These are phyloP conservation scores for Alternaria dauci DNA, from an alignment of 2,329 filamentous ascomycete species.

Conservation along the genomic window DNA sequence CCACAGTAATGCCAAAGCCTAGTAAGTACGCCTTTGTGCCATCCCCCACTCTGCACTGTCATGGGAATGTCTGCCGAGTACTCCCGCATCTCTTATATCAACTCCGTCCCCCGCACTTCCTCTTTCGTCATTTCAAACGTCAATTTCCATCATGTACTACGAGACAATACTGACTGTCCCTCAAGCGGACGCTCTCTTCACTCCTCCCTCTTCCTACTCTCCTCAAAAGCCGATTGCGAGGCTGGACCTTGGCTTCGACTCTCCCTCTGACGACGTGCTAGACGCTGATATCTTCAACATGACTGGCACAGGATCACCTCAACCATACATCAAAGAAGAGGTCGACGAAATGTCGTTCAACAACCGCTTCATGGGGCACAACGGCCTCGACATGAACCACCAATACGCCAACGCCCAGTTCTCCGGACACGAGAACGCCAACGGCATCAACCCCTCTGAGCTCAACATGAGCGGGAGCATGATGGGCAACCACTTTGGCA, in stretches of 20 bases:
- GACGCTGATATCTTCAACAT: slow-evolving; percentile 59
- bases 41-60: slow-evolving; percentile 40
- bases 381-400: slow-evolving; percentile 61
- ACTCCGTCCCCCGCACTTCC: slow-evolving; percentile 14
- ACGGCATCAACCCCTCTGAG: slow-evolving; percentile 81
- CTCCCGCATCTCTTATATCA: slow-evolving; percentile 37
- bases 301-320: slow-evolving; percentile 63
- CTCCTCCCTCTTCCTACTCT: slow-evolving; percentile 53
- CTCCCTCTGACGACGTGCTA: slow-evolving; percentile 53
- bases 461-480: slow-evolving; percentile 74
- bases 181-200: slow-evolving; percentile 54
- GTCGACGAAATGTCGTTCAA: slow-evolving; percentile 69
- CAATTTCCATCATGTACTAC: slow-evolving; percentile 43
- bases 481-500: slow-evolving; percentile 65
- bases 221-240: slow-evolving; percentile 49
- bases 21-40: slow-evolving; percentile 51
- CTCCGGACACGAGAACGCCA: slow-evolving; percentile 48
- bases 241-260: slow-evolving; percentile 50
- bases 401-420: slow-evolving; percentile 60
- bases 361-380: slow-evolving; percentile 58
- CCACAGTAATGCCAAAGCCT: slow-evolving; percentile 51
- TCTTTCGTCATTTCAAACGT: slow-evolving; percentile 24
- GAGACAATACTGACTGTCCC: slow-evolving; percentile 51
- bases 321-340: slow-evolving; percentile 74
- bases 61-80: slow-evolving; percentile 39